Conservation (phyloP, 2,329 filamentous ascomycete species). For the Monosporascus sp. region DNA sequence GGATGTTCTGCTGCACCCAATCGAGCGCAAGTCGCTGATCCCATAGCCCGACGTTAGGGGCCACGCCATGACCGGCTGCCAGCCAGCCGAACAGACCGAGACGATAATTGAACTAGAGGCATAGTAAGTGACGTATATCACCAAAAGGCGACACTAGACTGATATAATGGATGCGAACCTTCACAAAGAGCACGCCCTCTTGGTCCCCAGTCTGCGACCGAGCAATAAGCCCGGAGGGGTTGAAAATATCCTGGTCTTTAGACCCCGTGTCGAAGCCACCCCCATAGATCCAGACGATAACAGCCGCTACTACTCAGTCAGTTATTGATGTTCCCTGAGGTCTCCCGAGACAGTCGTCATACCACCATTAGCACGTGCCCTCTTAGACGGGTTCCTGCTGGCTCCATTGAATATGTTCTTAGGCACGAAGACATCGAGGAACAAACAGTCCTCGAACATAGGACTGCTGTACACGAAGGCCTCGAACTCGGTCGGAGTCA, state of each 20-base stretch:
- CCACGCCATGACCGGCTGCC: constrained; percentile 10
- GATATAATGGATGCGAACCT: too few species aligned
- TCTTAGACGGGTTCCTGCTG: too few species aligned
- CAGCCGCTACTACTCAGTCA: constrained; percentile 10
- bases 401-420: constrained; percentile 6
- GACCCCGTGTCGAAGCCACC: constrained; percentile 20
- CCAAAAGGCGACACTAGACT: too few species aligned
- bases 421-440: constrained; percentile 17
- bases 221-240: constrained; percentile 15
- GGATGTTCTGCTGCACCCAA: constrained; percentile 45
- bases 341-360: background rate
- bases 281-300: constrained; percentile 23
- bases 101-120: constrained; percentile 17
- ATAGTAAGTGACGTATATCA: too few species aligned
- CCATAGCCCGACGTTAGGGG: constrained; percentile 42
- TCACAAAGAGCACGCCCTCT: constrained; percentile 14
- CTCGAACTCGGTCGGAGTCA: background rate
- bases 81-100: constrained; percentile 22
- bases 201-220: constrained; percentile 6
- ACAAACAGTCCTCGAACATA: constrained; percentile 16
- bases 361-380: constrained; percentile 4
- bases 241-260: constrained; percentile 11
- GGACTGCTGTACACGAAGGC: constrained; percentile 6
- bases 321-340: background rate
- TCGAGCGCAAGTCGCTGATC: constrained; percentile 42